A percentile compares a stretch with the other conserved stretches of the same genome.
phyloP scores from a whole-genome alignment of 2,329 filamentous ascomycete species.

The Cordyceps cicadae region DNA sequence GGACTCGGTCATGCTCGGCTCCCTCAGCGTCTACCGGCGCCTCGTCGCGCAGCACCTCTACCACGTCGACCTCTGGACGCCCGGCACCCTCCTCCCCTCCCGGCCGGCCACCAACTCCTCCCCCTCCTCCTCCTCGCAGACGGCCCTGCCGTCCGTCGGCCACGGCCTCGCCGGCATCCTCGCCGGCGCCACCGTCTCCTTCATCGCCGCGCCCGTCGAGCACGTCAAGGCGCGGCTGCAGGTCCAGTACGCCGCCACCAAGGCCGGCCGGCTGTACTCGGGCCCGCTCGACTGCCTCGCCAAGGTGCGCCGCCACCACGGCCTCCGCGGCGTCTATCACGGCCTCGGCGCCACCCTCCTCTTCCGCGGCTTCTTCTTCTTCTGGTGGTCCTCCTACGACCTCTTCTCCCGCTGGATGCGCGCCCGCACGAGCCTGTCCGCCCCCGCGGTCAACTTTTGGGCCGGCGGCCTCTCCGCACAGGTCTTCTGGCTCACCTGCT shows the following conservation, averaged over 20 bases:
- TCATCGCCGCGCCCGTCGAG: constrained; percentile 89
- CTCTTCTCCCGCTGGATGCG: constrained; percentile 63
- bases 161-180: constrained; percentile 83
- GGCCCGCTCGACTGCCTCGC: constrained; percentile 77
- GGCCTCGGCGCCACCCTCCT: constrained; percentile 77
- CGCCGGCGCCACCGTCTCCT: constrained; percentile 82
- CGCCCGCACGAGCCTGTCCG: constrained; percentile 59
- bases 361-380: constrained; percentile 92
- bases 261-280: constrained; percentile 68
- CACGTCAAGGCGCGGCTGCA: constrained; percentile 92
- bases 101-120: constrained; percentile 14
- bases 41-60: constrained; percentile 76
- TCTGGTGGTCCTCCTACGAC: constrained; percentile 97
- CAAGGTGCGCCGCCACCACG: constrained; percentile 65
- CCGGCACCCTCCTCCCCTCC: constrained; percentile 17
- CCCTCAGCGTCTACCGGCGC: constrained; percentile 80
- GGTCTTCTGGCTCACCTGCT: constrained; percentile 87
- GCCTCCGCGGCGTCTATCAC: constrained; percentile 73
- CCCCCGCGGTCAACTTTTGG: constrained; percentile 90
- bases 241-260: constrained; percentile 80
- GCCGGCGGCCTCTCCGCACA: constrained; percentile 88
- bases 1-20: constrained; percentile 87
- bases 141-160: constrained; percentile 62
- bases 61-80: constrained; percentile 33
- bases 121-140: constrained; percentile 16